phyloP scores from a whole-genome alignment of 2,329 filamentous ascomycete genomes.

The Pseudogymnoascus sp. region DNA sequence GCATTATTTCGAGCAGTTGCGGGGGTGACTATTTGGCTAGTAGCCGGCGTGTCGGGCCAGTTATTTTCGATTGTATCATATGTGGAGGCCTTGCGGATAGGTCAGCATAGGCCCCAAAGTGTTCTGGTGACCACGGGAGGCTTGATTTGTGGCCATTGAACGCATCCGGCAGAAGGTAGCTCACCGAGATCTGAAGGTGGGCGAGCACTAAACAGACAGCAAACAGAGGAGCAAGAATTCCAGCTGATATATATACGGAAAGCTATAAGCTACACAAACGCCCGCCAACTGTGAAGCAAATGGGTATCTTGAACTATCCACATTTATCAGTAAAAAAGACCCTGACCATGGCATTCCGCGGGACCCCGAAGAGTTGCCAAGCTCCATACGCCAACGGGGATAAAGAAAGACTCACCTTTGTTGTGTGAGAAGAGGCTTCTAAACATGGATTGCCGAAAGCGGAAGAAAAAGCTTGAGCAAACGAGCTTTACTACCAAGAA shows the following conservation, averaged over 20 bases:
- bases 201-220: background rate
- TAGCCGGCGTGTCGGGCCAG: background rate
- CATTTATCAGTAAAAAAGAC: background rate
- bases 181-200: background rate
- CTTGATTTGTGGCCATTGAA: background rate
- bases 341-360: background rate
- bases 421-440: background rate
- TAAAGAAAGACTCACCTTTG: conserved; percentile 6
- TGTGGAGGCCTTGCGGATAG: background rate
- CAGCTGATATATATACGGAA: background rate
- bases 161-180: background rate
- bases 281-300: background rate
- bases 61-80: background rate
- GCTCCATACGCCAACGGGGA: background rate
- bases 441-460: background rate
- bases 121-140: background rate
- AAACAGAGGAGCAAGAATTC: background rate
- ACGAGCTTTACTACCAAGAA: background rate
- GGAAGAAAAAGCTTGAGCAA: background rate
- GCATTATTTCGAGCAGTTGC: background rate
- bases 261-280: background rate
- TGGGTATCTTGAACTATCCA: conserved; percentile 1
- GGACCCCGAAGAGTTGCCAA: background rate
- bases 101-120: background rate
- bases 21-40: background rate